Conservation (phyloP, 2,329 filamentous ascomycete genomes). For the Lachnellula arida region DNA sequence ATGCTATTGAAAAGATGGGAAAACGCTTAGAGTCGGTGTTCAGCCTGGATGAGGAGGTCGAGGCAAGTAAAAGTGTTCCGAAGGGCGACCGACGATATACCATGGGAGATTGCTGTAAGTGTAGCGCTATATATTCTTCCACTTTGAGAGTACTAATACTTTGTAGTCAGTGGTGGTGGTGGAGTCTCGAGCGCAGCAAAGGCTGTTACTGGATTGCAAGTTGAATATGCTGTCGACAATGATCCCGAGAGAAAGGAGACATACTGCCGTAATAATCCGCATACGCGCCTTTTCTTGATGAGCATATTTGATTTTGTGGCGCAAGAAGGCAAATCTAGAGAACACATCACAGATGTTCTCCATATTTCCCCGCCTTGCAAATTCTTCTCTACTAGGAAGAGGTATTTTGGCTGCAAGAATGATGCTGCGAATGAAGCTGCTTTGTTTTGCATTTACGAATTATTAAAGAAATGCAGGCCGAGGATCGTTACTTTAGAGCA, state of each 20-base stretch:
- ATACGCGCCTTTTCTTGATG: background rate
- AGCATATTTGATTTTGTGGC: background rate
- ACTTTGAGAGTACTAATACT: background rate
- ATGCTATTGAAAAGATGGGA: background rate
- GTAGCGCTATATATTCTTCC: background rate
- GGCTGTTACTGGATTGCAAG: background rate
- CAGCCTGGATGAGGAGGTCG: background rate
- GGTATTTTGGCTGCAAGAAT: conserved; percentile 44
- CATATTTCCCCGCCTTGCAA: conserved; percentile 74
- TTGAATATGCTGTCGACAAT: background rate
- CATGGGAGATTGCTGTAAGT: background rate
- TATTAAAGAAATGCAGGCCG: conserved; percentile 57
- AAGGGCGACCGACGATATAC: background rate
- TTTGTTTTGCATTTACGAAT: conserved; percentile 46
- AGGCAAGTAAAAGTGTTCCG: too few species aligned
- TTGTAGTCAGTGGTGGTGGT: background rate
- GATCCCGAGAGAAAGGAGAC: background rate
- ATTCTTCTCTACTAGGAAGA: conserved; percentile 69
- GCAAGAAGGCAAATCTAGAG: too few species aligned
- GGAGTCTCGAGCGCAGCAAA: background rate
- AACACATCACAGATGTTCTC: too few species aligned
- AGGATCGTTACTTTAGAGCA: conserved; percentile 75
- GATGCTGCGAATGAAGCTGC: conserved; percentile 65
- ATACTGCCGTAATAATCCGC: background rate
- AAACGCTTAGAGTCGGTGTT: background rate